Percentiles rank a stretch among this genome's conserved stretches.
These are phyloP conservation scores for Omphalotus guepiniiformis DNA, from an alignment of 768 basidiomycete genomes.

Conservation along the genomic window DNA sequence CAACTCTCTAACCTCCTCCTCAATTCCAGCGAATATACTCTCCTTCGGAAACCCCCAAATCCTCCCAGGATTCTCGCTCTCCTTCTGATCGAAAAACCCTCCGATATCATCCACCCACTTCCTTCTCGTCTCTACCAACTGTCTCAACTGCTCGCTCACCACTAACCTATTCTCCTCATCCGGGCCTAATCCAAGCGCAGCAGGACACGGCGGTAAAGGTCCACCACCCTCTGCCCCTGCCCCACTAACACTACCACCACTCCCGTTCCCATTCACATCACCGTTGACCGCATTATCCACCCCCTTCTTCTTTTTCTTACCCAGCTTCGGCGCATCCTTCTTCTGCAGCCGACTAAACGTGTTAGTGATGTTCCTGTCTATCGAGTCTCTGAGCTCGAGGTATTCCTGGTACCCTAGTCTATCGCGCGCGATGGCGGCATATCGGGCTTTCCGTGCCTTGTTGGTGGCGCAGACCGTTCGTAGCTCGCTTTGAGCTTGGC, in stretches of 20 bases:
- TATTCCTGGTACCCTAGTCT: conserved; percentile 92
- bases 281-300: conserved; percentile 23
- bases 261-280: conserved; percentile 18
- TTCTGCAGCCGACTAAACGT: conserved; percentile 79
- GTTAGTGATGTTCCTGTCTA: conserved; percentile 79
- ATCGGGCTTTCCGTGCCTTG: conserved; percentile 72
- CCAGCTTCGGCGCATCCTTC: conserved; percentile 70
- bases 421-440: conserved; percentile 75
- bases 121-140: conserved; percentile 70
- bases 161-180: conserved; percentile 62
- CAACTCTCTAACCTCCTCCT: conserved; percentile 70
- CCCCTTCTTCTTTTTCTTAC: conserved; percentile 61
- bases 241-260: conserved; percentile 19
- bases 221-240: conserved; percentile 28
- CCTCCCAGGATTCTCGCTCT: conserved; percentile 57
- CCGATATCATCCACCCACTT: conserved; percentile 80
- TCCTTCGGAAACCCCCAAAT: conserved; percentile 74
- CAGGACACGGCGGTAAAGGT: conserved; percentile 56
- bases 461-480: conserved; percentile 75
- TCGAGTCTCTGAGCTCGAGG: conserved; percentile 72
- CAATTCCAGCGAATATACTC: conserved; percentile 74
- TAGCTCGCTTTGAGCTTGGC: conserved; percentile 82
- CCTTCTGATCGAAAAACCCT: conserved; percentile 69
- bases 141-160: conserved; percentile 63
- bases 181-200: conserved; percentile 63